Evolutionary conservation across 2,329 filamentous ascomycete genomes (phyloP), one percentile per base, ranked within the genome.

Genomic region (Aspergillus vadensis): DNA sequence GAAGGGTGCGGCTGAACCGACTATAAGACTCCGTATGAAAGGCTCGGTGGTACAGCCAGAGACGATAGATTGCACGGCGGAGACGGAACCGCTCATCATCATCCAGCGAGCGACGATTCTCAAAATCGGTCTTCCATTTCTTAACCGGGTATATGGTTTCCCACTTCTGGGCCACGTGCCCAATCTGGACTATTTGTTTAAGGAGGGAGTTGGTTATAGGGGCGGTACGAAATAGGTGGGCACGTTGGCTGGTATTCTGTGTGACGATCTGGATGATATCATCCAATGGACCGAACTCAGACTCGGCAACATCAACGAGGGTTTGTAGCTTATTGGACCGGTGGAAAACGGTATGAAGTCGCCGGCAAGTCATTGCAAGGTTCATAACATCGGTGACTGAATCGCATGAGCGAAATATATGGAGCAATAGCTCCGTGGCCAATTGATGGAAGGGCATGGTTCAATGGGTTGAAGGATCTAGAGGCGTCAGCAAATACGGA

Each of bases 111-210:
- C 86, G 83, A 9, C 86, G 81, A 58, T 81, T 76, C 58, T 82
- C 81, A 63, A 78, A 86, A 65, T 86, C 80, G 58, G 76, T 69
- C 66, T 85, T 86, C 86, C 86, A 88, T 70, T 86, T 86, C 73
- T 86, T 86, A 69, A 83, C 79, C 0, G 85, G 84, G 67, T 87
- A 88, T n/a, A 87, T 80, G n/a, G 80, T 77, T 67, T 83, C 83
- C 82, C 85, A 87, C 66, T 81, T 81, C 67, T 80, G 79, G 4
- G 85, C 86, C 1, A 86, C 76, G 14, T 79, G 77, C 44, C 86
- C 86, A 17, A 83, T 76, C 47, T 79, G 75, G 23, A 86, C 74
- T 47, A 86, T 77, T 64, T 87, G 85, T 61, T 80, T 77, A 39
- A 88, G 75, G 5, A 88, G 74, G 2, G 84, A 78, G 55, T 83